Conservation (phyloP, 345 rosid genomes). For the Syzygium aqueum region DNA sequence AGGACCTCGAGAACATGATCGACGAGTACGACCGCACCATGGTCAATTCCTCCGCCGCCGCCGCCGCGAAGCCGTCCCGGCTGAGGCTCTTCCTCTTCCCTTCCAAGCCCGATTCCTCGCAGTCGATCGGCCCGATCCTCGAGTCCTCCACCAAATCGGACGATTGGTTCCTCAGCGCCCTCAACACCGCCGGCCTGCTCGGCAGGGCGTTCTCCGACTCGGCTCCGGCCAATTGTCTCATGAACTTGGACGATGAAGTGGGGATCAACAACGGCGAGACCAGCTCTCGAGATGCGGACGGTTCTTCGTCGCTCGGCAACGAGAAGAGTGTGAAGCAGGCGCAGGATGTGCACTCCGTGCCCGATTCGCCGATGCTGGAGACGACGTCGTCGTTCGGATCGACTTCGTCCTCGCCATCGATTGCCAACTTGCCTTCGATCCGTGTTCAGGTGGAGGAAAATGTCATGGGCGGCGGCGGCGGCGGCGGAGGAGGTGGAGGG, state of each 20-base stretch:
- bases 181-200: conserved; percentile 55
- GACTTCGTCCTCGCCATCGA: conserved; percentile 77
- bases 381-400: conserved; percentile 90
- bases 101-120: conserved; percentile 57
- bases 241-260: conserved; percentile 62
- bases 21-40: conserved; percentile 84
- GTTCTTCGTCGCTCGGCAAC: not conserved
- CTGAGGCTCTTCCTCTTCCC: conserved; percentile 80
- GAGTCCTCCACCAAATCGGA: conserved; percentile 64
- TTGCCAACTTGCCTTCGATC: conserved; percentile 83
- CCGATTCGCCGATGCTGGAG: conserved; percentile 94
- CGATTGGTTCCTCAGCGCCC: conserved; percentile 85
- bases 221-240: conserved; percentile 54
- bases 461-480: not conserved
- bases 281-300: not conserved
- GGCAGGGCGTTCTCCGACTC: conserved; percentile 72
- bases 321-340: conserved; percentile 38
- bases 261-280: not conserved
- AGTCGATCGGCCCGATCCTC: conserved; percentile 65
- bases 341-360: conserved; percentile 75
- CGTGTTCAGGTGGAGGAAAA: conserved; percentile 67
- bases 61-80: conserved; percentile 38
- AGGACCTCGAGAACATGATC: conserved; percentile 93
- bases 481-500: not conserved
- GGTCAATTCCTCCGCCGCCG: conserved; percentile 16